Evolutionary conservation across 352 stramenopile genomes (phyloP).

Genomic region (Phytophthora pinifolia): DNA sequence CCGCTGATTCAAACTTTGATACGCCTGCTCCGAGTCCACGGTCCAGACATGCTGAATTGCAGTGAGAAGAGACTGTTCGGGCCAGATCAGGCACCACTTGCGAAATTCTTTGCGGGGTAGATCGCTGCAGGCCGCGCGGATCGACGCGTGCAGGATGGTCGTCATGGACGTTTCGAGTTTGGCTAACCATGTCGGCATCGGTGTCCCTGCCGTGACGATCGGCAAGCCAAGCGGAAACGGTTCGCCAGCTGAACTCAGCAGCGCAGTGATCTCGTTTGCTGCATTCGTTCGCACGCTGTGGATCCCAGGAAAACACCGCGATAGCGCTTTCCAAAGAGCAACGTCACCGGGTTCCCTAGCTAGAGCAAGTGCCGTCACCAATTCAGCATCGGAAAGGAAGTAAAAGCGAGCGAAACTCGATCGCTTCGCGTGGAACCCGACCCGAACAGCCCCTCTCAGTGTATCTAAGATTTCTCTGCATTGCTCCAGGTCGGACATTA

Average conservation of each 20-base stretch:
- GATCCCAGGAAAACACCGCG: slow-evolving; percentile 64
- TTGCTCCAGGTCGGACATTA: slow-evolving; percentile 38
- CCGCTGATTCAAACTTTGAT: slow-evolving; percentile 17
- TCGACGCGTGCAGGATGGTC: slow-evolving; percentile 70
- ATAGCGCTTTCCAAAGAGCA: slow-evolving; percentile 45
- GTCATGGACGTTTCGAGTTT: slow-evolving; percentile 65
- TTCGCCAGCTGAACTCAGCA: slow-evolving; percentile 56
- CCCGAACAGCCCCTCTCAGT: slow-evolving; percentile 38
- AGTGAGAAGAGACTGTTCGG: slow-evolving; percentile 65
- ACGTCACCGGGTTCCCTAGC: slow-evolving; percentile 16
- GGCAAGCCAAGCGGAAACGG: slow-evolving; percentile 54
- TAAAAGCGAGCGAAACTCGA: slow-evolving; percentile 66
- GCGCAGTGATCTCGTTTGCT: slow-evolving; percentile 51
- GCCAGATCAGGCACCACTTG: slow-evolving; percentile 82
- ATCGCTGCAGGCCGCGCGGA: slow-evolving; percentile 62
- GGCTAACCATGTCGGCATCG: slow-evolving; percentile 48
- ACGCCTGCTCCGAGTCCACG: slow-evolving; percentile 53
- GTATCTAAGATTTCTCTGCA: slow-evolving; percentile 51
- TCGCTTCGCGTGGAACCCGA: slow-evolving; percentile 55
- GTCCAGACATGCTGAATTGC: slow-evolving; percentile 62
- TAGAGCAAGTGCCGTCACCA: slow-evolving; percentile 47
- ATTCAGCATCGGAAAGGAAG: slow-evolving; percentile 61
- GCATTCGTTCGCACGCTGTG: slow-evolving; percentile 44
- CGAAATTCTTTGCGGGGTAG: slow-evolving; percentile 76
- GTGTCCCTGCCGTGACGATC: slow-evolving; percentile 42